Percentiles rank a stretch among this genome's conserved stretches.
These are phyloP conservation scores for Aspergillus alliaceus DNA, from an alignment of 2,329 filamentous ascomycete genomes.

Conservation along the genomic window DNA sequence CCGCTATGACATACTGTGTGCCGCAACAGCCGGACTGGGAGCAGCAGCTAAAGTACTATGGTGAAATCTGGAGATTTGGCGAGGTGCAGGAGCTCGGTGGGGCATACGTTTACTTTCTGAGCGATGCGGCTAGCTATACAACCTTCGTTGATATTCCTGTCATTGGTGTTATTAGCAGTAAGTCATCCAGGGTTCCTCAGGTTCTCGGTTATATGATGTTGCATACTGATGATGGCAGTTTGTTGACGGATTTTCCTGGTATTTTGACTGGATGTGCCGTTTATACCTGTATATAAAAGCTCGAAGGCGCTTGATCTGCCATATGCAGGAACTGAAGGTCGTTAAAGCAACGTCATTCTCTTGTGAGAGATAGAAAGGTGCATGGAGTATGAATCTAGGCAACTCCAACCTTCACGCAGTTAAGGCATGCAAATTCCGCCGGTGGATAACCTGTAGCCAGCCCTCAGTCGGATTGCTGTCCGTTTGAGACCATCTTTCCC, in stretches of 20 bases:
- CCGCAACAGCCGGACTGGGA: slow-evolving; percentile 53
- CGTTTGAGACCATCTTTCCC: not conserved
- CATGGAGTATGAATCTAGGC: too few relatives aligned
- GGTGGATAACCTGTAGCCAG: not conserved
- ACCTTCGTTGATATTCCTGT: slow-evolving; percentile 52
- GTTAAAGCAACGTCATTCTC: too few relatives aligned
- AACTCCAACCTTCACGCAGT: not conserved
- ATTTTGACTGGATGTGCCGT: not conserved
- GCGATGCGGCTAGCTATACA: slow-evolving; percentile 50
- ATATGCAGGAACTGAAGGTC: too few relatives aligned
- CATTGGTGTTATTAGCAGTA: slow-evolving; percentile 48
- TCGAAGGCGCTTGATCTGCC: too few relatives aligned
- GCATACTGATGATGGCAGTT: not conserved
- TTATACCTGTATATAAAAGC: not conserved
- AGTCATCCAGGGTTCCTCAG: slow-evolving; percentile 2
- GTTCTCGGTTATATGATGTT: not conserved
- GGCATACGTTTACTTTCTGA: slow-evolving; percentile 51
- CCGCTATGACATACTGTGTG: slow-evolving; percentile 51
- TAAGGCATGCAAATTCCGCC: not conserved
- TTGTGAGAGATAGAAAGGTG: too few relatives aligned
- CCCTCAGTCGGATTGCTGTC: not conserved
- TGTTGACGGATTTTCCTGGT: not conserved
- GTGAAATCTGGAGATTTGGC: slow-evolving; percentile 53
- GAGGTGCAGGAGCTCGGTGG: slow-evolving; percentile 53
- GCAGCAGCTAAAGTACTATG: slow-evolving; percentile 55